Percentiles rank a stretch among this genome's conserved stretches.
Conservation (phyloP, 305 asterid genomes). For the Solanum hybrid region DNA sequence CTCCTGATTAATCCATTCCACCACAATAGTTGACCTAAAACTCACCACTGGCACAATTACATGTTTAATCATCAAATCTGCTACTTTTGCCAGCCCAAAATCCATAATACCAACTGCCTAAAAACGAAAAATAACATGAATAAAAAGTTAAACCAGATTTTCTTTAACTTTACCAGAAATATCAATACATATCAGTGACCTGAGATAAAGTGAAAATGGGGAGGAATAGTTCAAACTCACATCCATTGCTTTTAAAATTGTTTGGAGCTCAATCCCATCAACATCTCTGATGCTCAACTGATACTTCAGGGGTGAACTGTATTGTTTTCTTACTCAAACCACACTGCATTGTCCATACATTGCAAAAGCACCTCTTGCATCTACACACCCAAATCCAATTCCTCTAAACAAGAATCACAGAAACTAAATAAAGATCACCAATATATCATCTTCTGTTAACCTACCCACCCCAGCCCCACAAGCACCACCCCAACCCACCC, state of each 20-base stretch:
- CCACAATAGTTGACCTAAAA: conserved; percentile 29
- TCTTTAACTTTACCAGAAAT: neutral
- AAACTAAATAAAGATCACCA: conserved; percentile 20
- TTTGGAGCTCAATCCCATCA: conserved; percentile 52
- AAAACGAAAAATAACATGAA: conserved; percentile 16
- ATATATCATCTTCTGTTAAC: conserved; percentile 4
- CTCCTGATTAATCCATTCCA: conserved; percentile 32
- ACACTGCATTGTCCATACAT: conserved; percentile 64
- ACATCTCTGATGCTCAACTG: conserved; percentile 30
- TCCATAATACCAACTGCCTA: conserved; percentile 67
- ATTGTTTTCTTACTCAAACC: conserved; percentile 43
- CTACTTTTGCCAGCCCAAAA: conserved; percentile 73
- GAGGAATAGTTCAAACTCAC: conserved; percentile 34
- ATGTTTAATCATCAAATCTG: conserved; percentile 59
- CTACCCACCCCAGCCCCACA: neutral
- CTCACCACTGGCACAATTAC: conserved; percentile 47
- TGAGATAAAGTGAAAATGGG: neutral
- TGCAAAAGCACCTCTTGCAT: conserved; percentile 61
- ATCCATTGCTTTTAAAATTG: conserved; percentile 71
- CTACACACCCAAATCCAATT: conserved; percentile 65
- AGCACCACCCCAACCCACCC: too few species aligned
- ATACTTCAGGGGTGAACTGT: conserved; percentile 44
- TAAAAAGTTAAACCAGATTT: neutral
- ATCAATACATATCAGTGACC: neutral
- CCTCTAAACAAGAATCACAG: conserved; percentile 39